phyloP scores from a whole-genome alignment of 768 basidiomycete species.

The Ephemerocybe angulata region DNA sequence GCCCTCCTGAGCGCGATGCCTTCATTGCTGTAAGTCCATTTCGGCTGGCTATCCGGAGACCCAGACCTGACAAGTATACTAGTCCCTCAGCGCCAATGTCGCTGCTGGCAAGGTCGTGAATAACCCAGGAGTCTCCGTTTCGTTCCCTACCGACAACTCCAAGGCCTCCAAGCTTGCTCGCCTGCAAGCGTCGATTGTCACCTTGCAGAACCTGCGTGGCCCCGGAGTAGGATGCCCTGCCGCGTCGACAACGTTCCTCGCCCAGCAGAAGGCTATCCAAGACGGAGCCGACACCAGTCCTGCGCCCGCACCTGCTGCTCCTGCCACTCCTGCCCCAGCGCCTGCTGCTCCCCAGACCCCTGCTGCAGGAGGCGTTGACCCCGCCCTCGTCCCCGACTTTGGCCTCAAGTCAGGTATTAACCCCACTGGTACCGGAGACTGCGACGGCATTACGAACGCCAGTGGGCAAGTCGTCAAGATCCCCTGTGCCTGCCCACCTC shows the following conservation, averaged over 20 bases:
- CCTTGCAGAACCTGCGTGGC: conserved; percentile 69
- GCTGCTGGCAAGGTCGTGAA: conserved; percentile 60
- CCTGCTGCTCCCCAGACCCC: too few species aligned
- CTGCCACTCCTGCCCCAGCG: conserved; percentile 17
- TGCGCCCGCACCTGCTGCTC: conserved; percentile 3
- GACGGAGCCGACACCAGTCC: too few species aligned
- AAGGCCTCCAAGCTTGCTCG: conserved; percentile 52
- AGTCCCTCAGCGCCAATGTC: conserved; percentile 53
- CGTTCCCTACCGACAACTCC: conserved; percentile 63
- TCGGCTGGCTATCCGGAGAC: neutral
- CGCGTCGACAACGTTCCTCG: conserved; percentile 48
- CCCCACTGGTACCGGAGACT: conserved; percentile 69
- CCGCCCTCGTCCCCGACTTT: conserved; percentile 55
- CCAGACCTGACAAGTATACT: conserved; percentile 8
- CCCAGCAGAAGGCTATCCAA: neutral
- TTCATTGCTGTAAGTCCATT: conserved; percentile 44
- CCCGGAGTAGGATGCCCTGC: conserved; percentile 69
- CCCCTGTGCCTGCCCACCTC: conserved; percentile 67
- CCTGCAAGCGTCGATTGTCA: conserved; percentile 55
- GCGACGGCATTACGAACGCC: conserved; percentile 56
- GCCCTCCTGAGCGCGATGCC: conserved; percentile 52
- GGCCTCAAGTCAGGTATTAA: conserved; percentile 54
- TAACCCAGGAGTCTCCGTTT: conserved; percentile 50
- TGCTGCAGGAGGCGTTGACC: conserved; percentile 45
- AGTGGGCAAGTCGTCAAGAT: conserved; percentile 55